These are phyloP conservation scores for Globisporangium echinulatum DNA, from an alignment of 352 stramenopile genomes.

Conservation along the genomic window DNA sequence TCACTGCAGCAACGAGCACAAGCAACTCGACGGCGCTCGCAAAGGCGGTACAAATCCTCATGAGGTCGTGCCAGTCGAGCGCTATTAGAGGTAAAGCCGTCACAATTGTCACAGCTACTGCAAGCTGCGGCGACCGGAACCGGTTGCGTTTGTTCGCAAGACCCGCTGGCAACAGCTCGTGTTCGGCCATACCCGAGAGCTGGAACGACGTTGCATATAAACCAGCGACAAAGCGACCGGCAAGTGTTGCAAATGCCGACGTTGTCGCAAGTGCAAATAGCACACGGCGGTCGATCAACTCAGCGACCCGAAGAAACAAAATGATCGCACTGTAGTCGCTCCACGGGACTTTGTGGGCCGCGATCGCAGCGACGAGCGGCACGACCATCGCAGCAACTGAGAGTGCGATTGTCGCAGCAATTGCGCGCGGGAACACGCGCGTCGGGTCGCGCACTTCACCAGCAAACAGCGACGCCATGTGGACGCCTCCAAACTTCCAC, in stretches of 20 bases:
- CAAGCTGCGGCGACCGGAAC: slow-evolving; percentile 14
- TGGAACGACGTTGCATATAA: slow-evolving; percentile 80
- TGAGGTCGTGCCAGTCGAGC: slow-evolving; percentile 4
- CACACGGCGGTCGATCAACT: background rate
- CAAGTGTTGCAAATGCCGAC: slow-evolving; percentile 18
- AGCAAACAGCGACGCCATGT: slow-evolving; percentile 77
- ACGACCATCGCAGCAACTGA: slow-evolving; percentile 64
- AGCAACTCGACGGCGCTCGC: slow-evolving; percentile 64
- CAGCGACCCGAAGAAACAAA: slow-evolving; percentile 1
- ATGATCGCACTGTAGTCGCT: background rate
- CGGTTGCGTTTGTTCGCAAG: slow-evolving; percentile 42
- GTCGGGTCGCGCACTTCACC: slow-evolving; percentile 73
- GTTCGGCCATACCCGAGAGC: slow-evolving; percentile 51
- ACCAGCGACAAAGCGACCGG: slow-evolving; percentile 80
- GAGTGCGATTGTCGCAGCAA: slow-evolving; percentile 61
- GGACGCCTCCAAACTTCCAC: slow-evolving; percentile 91
- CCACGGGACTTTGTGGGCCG: slow-evolving; percentile 12
- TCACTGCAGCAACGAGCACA: slow-evolving; percentile 75
- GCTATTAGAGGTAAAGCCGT: slow-evolving; percentile 8
- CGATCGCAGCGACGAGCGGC: slow-evolving; percentile 65
- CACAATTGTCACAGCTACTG: slow-evolving; percentile 4
- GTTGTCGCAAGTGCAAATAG: background rate
- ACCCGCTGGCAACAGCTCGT: slow-evolving; percentile 56
- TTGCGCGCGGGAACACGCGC: slow-evolving; percentile 64
- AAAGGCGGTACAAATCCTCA: slow-evolving; percentile 69